Conservation (phyloP, 2,329 filamentous ascomycete genomes). For the Hysterium pulicare region DNA sequence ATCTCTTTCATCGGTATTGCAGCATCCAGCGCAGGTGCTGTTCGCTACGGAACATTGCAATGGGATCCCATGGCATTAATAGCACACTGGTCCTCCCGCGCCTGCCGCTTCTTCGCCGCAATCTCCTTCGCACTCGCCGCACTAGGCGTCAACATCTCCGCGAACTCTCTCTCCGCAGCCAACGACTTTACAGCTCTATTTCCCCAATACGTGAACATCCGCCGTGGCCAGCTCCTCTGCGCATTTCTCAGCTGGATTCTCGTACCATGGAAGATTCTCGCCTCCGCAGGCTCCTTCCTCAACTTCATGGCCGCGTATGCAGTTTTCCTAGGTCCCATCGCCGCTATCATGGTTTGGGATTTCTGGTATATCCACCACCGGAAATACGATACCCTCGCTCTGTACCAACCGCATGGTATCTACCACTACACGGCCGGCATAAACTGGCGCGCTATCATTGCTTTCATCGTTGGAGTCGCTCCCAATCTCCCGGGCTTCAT, state of each 20-base stretch:
- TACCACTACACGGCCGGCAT: conserved; percentile 53
- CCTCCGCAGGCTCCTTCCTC: conserved; percentile 40
- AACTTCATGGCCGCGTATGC: conserved; percentile 66
- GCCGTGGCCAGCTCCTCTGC: conserved; percentile 47
- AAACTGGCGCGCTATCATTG: conserved; percentile 59
- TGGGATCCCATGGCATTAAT: conserved; percentile 45
- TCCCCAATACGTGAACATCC: conserved; percentile 53
- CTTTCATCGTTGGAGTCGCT: conserved; percentile 56
- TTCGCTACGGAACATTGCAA: conserved; percentile 47
- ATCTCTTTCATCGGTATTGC: conserved; percentile 57
- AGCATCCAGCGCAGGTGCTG: conserved; percentile 53
- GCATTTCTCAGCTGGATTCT: conserved; percentile 43
- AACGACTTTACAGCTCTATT: conserved; percentile 54
- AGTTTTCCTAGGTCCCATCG: conserved; percentile 63
- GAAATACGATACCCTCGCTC: conserved; percentile 50
- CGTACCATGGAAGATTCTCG: conserved; percentile 48
- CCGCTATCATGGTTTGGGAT: conserved; percentile 58
- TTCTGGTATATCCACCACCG: conserved; percentile 55
- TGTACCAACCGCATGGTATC: conserved; percentile 50
- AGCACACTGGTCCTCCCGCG: conserved; percentile 36
- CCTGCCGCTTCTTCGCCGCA: conserved; percentile 41
- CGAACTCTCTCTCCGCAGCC: conserved; percentile 52
- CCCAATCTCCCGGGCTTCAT: conserved; percentile 58
- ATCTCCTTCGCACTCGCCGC: conserved; percentile 48
- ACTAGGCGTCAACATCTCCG: conserved; percentile 53